Percentiles rank a stretch among this genome's conserved stretches.
These are phyloP conservation scores for Megacollybia marginata DNA, from an alignment of 768 basidiomycete species.

Conservation along the genomic window DNA sequence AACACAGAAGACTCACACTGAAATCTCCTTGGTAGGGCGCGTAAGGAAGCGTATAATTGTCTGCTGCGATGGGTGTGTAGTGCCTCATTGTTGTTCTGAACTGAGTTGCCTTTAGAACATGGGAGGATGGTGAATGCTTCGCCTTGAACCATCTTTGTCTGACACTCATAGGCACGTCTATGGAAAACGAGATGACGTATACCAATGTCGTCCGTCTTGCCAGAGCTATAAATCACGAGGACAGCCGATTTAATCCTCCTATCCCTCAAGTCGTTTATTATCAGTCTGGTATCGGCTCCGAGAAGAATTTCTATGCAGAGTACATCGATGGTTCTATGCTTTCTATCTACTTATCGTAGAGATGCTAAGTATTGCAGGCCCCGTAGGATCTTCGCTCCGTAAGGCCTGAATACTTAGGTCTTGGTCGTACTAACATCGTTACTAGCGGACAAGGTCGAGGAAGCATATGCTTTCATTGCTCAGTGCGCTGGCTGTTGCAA, in stretches of 20 bases:
- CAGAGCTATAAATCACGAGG: constrained; percentile 43
- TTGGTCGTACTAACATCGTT: neutral
- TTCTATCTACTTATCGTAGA: neutral
- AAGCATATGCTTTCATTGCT: constrained; percentile 74
- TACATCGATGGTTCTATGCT: constrained; percentile 37
- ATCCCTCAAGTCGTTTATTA: constrained; percentile 60
- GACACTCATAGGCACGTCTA: too few species aligned
- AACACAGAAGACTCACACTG: too few species aligned
- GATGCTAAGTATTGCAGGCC: constrained; percentile 30
- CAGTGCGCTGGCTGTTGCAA: constrained; percentile 42
- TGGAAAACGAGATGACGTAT: too few species aligned
- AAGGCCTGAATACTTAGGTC: constrained; percentile 2
- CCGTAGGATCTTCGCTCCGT: constrained; percentile 61
- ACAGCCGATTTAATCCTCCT: constrained; percentile 28
- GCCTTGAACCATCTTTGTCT: too few species aligned
- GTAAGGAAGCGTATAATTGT: too few species aligned
- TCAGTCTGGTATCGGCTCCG: constrained; percentile 55
- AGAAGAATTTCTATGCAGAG: constrained; percentile 48
- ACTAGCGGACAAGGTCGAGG: constrained; percentile 55
- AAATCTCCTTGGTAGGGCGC: too few species aligned
- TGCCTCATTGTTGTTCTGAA: too few species aligned
- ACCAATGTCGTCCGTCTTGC: constrained; percentile 29
- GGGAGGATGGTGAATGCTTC: too few species aligned
- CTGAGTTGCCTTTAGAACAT: too few species aligned
- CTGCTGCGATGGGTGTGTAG: too few species aligned